A percentile compares a stretch with the other conserved stretches of the same genome.
Conservation (phyloP, 257 asterid species). For the Przewalskia tangutica region DNA sequence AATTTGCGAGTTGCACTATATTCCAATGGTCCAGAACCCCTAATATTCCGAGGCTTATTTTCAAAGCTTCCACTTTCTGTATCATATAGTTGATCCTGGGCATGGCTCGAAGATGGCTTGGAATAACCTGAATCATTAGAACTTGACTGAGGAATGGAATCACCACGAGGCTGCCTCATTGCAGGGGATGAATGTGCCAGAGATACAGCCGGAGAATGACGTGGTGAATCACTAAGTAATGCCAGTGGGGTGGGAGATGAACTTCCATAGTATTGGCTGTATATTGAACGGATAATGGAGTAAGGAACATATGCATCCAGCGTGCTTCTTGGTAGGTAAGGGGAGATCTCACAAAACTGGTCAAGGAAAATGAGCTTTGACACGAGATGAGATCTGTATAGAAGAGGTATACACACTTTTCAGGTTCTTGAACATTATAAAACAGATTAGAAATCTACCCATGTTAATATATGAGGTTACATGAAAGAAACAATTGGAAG, state of each 20-base stretch:
- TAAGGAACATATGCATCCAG: conserved; percentile 78
- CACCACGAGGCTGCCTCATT: conserved; percentile 45
- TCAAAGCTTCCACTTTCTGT: conserved; percentile 37
- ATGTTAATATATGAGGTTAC: neutral
- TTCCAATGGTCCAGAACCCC: conserved; percentile 97
- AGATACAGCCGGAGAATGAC: conserved; percentile 66
- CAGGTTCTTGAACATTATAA: neutral
- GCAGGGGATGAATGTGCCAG: conserved; percentile 73
- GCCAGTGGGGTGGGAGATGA: conserved; percentile 51
- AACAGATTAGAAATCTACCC: neutral
- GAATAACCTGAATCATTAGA: conserved; percentile 48
- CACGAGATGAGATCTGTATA: conserved; percentile 55
- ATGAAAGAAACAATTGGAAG: neutral
- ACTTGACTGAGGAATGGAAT: conserved; percentile 44
- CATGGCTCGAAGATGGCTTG: conserved; percentile 49
- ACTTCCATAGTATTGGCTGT: conserved; percentile 73
- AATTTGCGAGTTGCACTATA: conserved; percentile 59
- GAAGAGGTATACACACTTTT: neutral
- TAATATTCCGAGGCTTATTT: conserved; percentile 31
- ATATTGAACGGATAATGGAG: conserved; percentile 72
- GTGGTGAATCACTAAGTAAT: conserved; percentile 48
- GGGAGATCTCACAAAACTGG: conserved; percentile 79
- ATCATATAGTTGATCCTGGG: conserved; percentile 52
- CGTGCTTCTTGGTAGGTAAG: conserved; percentile 71
- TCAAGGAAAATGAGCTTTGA: conserved; percentile 92